Evolutionary conservation across 306 rosid species (phyloP).

Genomic region (Acacia melanoxylon): DNA sequence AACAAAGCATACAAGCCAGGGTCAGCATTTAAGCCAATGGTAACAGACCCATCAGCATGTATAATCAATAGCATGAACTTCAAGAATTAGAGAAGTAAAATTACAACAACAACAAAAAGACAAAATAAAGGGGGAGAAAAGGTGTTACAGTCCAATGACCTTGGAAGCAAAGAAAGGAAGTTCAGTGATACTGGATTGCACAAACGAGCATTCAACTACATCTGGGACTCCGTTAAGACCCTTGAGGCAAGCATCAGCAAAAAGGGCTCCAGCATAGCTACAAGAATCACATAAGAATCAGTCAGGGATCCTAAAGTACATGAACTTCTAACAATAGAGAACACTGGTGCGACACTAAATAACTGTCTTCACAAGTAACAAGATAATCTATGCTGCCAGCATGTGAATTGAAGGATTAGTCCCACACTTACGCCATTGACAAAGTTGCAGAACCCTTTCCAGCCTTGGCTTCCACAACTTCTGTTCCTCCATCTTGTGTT

Average conservation of each 20-base stretch:
- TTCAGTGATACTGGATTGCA: conserved; percentile 82
- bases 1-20: background rate
- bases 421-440: conserved; percentile 95
- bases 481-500: conserved; percentile 98
- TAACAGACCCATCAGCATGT: background rate
- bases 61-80: background rate
- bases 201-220: conserved; percentile 94
- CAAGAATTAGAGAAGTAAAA: background rate
- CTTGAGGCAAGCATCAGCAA: conserved; percentile 98
- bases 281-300: conserved; percentile 28
- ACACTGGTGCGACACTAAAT: background rate
- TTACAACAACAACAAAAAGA: conserved; percentile 35
- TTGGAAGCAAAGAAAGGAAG: conserved; percentile 99
- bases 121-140: background rate
- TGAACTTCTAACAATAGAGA: background rate
- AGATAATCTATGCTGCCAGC: background rate
- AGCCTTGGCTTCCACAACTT: conserved; percentile 99
- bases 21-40: background rate
- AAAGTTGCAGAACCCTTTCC: conserved; percentile 99
- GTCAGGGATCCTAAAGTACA: background rate
- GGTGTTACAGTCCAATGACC: conserved; percentile 45
- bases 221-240: conserved; percentile 98
- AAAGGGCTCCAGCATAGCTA: conserved; percentile 96
- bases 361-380: background rate
- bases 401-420: background rate